Conservation (phyloP, 352 stramenopile genomes). For the Phytophthora ramorum region DNA sequence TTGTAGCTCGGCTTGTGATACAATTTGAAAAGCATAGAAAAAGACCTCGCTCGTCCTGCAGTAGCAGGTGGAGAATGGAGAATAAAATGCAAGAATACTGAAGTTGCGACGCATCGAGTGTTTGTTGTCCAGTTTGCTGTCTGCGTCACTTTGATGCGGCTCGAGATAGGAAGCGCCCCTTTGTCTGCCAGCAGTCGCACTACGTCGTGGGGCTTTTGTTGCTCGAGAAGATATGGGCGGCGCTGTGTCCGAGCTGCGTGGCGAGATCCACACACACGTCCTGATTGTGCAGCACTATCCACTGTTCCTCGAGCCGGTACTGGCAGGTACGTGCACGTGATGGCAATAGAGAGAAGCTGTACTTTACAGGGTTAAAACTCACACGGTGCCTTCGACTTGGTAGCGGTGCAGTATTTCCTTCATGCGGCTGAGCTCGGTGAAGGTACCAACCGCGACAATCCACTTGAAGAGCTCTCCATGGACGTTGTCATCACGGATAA, state of each 20-base stretch:
- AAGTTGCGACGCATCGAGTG: not conserved
- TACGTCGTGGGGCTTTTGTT: not conserved
- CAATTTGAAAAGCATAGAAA: slow-evolving; percentile 22
- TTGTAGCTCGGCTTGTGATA: not conserved
- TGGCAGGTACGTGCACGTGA: slow-evolving; percentile 38
- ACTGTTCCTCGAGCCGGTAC: slow-evolving; percentile 62
- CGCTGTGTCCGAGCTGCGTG: slow-evolving; percentile 69
- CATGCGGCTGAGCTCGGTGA: slow-evolving; percentile 70
- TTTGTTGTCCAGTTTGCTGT: not conserved
- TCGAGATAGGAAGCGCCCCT: slow-evolving; percentile 10
- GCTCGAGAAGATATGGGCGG: slow-evolving; percentile 53
- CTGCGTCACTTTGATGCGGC: not conserved
- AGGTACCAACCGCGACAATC: slow-evolving; percentile 56
- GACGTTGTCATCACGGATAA: slow-evolving; percentile 65
- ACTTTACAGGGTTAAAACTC: not conserved
- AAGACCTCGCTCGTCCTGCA: slow-evolving; percentile 16
- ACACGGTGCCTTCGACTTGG: not conserved
- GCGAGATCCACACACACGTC: slow-evolving; percentile 72
- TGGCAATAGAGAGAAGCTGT: not conserved
- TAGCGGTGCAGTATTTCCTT: slow-evolving; percentile 74
- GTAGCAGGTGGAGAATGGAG: slow-evolving; percentile 6
- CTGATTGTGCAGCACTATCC: slow-evolving; percentile 66
- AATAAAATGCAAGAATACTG: slow-evolving; percentile 26
- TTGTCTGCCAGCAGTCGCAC: slow-evolving; percentile 21
- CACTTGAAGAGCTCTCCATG: slow-evolving; percentile 58